Evolutionary conservation across 345 rosid species (phyloP).

Genomic region (Corchorus capsularis): DNA sequence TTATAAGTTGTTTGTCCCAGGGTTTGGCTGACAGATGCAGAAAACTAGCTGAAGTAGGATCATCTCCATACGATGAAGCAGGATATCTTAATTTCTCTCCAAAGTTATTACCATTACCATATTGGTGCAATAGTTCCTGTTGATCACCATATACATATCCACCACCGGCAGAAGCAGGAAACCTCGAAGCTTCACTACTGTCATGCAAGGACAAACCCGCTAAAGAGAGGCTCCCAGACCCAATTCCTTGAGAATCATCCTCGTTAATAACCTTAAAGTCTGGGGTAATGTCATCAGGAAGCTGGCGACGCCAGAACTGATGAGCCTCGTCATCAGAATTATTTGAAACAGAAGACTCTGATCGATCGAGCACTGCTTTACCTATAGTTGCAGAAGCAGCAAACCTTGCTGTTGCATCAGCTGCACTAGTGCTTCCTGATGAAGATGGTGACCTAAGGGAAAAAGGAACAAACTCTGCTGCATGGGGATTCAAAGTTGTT

Average conservation of each 20-base stretch:
- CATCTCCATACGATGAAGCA: constrained; percentile 63
- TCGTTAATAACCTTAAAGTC: constrained; percentile 83
- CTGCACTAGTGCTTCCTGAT: constrained; percentile 45
- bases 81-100: constrained; percentile 60
- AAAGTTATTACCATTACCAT: constrained; percentile 55
- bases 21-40: constrained; percentile 55
- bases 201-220: constrained; percentile 75
- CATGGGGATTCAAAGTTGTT: constrained; percentile 89
- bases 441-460: constrained; percentile 63
- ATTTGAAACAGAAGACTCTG: constrained; percentile 74
- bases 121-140: constrained; percentile 51
- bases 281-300: constrained; percentile 95
- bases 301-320: constrained; percentile 91
- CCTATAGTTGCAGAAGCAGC: constrained; percentile 55
- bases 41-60: constrained; percentile 48
- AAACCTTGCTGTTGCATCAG: constrained; percentile 51
- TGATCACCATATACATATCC: constrained; percentile 54
- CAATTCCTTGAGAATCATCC: constrained; percentile 66
- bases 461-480: constrained; percentile 92
- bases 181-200: constrained; percentile 51
- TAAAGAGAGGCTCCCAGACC: constrained; percentile 55
- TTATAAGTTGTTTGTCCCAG: constrained; percentile 80
- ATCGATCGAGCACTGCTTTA: constrained; percentile 67
- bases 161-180: constrained; percentile 49
- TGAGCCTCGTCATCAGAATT: constrained; percentile 92